Evolutionary conservation across 805 yeast species (phyloP).

Genomic region (Clavispora vitiphila): DNA sequence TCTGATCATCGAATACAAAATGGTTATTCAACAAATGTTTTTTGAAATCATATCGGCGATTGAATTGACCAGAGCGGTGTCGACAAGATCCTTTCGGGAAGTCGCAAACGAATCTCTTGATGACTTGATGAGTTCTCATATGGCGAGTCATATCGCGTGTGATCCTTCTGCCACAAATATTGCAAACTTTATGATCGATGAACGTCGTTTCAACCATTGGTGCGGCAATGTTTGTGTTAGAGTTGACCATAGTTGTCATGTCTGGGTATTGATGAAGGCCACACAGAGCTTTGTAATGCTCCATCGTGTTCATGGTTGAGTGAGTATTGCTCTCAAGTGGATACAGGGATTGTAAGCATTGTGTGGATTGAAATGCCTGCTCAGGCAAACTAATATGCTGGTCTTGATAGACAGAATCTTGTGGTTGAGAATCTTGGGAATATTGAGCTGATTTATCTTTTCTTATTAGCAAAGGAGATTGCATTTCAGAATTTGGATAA

Average conservation of each 20-base stretch:
- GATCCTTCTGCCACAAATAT: slow-evolving; percentile 49
- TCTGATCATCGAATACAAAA: slow-evolving; percentile 47
- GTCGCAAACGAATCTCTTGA: slow-evolving; percentile 53
- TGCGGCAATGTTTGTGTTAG: slow-evolving; percentile 26
- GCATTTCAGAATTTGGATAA: background rate
- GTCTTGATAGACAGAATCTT: background rate
- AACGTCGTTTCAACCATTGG: slow-evolving; percentile 36
- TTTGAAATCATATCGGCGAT: slow-evolving; percentile 64
- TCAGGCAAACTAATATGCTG: background rate
- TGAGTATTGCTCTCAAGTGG: background rate
- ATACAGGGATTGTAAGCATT: background rate
- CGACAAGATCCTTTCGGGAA: slow-evolving; percentile 52
- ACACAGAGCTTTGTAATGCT: background rate
- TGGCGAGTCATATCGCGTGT: slow-evolving; percentile 61
- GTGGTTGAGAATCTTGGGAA: background rate
- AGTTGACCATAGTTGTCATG: slow-evolving; percentile 34
- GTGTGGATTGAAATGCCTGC: background rate
- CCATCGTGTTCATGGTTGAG: background rate
- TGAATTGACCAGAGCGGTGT: slow-evolving; percentile 59
- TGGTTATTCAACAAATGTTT: slow-evolving; percentile 61
- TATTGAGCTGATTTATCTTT: background rate
- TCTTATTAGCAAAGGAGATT: background rate
- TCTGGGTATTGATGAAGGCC: slow-evolving; percentile 23
- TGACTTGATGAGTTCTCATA: slow-evolving; percentile 54
- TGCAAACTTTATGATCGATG: slow-evolving; percentile 42